Evolutionary conservation across 164 flowering plant species (phyloP).

Genomic region (Platanus orientalis): DNA sequence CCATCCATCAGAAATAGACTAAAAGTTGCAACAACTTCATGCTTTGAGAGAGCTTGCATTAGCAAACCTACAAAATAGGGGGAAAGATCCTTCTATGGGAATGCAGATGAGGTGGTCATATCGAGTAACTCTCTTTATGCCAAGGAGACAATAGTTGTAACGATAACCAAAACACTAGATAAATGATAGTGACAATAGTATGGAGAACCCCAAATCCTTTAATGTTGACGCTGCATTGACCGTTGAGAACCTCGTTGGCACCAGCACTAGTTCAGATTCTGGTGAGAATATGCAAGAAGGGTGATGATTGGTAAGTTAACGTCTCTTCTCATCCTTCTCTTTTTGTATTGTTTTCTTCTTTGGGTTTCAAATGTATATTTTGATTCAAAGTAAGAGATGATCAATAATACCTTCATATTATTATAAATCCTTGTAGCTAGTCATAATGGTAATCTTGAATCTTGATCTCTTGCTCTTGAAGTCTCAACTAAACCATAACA

Average conservation of each 20-base stretch:
- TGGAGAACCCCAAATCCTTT: conserved; percentile 10
- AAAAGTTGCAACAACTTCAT: conserved; percentile 76
- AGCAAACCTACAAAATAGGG: conserved; percentile 31
- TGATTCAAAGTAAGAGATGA: too few species aligned
- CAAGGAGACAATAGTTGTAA: conserved; percentile 9
- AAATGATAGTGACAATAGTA: conserved; percentile 5
- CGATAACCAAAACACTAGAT: conserved; percentile 7
- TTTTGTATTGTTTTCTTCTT: too few species aligned
- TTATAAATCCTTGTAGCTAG: too few species aligned
- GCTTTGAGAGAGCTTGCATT: conserved; percentile 38
- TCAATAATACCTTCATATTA: too few species aligned
- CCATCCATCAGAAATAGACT: conserved; percentile 92
- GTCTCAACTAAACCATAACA: too few species aligned
- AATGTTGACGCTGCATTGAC: conserved; percentile 6
- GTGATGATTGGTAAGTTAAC: too few species aligned
- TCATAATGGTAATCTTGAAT: too few species aligned
- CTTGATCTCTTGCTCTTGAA: too few species aligned
- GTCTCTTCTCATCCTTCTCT: too few species aligned
- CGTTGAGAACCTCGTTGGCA: background rate
- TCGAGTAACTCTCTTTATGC: conserved; percentile 7
- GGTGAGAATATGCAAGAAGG: background rate
- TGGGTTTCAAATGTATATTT: too few species aligned
- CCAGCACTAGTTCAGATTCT: background rate
- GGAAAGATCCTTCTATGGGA: conserved; percentile 22
- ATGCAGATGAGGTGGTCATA: conserved; percentile 4